Evolutionary conservation across 306 rosid species (phyloP).

Genomic region (Acacia crassicarpa): DNA sequence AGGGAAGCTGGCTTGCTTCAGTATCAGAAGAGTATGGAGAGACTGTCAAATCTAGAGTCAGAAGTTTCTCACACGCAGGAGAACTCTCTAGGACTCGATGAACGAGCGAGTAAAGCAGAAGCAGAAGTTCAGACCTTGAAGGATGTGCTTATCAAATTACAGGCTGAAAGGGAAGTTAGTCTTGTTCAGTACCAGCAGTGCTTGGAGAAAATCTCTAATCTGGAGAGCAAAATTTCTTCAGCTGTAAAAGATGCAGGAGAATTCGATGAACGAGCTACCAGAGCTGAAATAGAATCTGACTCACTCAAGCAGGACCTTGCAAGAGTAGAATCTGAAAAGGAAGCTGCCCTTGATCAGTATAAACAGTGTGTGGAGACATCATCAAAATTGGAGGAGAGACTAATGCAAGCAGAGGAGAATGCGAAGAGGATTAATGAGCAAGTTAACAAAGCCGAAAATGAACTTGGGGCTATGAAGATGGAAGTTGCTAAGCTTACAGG

Average conservation of each 20-base stretch:
- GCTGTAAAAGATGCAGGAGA: slow-evolving; percentile 63
- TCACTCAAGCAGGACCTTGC: slow-evolving; percentile 69
- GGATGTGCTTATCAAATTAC: slow-evolving; percentile 56
- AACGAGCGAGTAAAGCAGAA: slow-evolving; percentile 76
- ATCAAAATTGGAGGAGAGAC: slow-evolving; percentile 59
- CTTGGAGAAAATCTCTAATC: slow-evolving; percentile 63
- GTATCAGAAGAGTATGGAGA: slow-evolving; percentile 73
- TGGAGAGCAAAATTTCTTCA: slow-evolving; percentile 59
- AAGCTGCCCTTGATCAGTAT: slow-evolving; percentile 62
- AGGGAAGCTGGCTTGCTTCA: slow-evolving; percentile 85
- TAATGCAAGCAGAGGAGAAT: slow-evolving; percentile 64
- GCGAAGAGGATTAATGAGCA: slow-evolving; percentile 55
- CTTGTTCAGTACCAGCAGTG: slow-evolving; percentile 75
- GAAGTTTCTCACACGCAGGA: slow-evolving; percentile 69
- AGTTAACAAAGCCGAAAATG: slow-evolving; percentile 57
- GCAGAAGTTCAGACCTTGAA: slow-evolving; percentile 72
- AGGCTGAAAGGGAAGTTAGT: slow-evolving; percentile 69
- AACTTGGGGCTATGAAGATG: slow-evolving; percentile 59
- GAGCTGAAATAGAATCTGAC: slow-evolving; percentile 67
- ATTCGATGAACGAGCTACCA: slow-evolving; percentile 59
- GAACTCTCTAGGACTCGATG: slow-evolving; percentile 58
- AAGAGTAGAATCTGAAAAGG: slow-evolving; percentile 70
- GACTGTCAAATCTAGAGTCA: slow-evolving; percentile 66
- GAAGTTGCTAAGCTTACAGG: slow-evolving; percentile 59
- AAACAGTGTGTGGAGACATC: slow-evolving; percentile 51